A percentile compares a stretch with the other conserved stretches of the same genome.
These are phyloP conservation scores for Raddia guianensis DNA, from an alignment of 176 grass and related monocot genomes.

Conservation along the genomic window DNA sequence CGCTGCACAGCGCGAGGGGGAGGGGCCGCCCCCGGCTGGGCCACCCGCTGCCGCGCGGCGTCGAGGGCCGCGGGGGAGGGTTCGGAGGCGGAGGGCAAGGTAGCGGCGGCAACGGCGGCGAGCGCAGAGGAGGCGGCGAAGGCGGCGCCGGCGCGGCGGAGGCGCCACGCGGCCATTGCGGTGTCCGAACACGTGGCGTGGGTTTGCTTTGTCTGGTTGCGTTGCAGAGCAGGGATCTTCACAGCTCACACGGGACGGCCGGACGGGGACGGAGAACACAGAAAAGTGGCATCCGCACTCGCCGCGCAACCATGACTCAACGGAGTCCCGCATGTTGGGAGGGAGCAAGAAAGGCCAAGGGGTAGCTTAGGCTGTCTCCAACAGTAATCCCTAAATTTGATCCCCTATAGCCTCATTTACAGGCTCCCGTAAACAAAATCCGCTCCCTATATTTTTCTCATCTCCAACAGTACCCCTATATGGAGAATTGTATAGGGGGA, in stretches of 20 bases:
- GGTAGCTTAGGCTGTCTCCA: no score
- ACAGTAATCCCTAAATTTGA: no score
- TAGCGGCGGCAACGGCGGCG: conserved; percentile 5
- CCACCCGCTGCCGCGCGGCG: conserved; percentile 47
- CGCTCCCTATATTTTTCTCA: no score
- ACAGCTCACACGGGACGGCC: background rate
- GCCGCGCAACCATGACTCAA: no score
- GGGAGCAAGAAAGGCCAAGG: no score
- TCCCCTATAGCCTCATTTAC: no score
- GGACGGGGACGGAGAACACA: no score
- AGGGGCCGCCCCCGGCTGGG: conserved; percentile 40
- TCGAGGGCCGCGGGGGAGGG: conserved; percentile 42
- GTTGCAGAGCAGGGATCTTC: background rate
- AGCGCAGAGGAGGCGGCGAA: conserved; percentile 54
- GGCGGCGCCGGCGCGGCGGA: conserved; percentile 57
- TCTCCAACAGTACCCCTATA: no score
- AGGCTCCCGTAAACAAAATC: no score
- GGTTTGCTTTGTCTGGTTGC: background rate
- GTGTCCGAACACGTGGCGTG: conserved; percentile 9
- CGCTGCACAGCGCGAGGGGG: conserved; percentile 68
- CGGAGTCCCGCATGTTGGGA: no score
- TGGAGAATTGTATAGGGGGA: no score
- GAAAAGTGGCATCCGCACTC: background rate
- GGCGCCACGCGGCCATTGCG: conserved; percentile 58
- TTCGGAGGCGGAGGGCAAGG: conserved; percentile 38